phyloP scores from a whole-genome alignment of 1,284 basidiomycete genomes.

The Microbotryomycetes sp. region DNA sequence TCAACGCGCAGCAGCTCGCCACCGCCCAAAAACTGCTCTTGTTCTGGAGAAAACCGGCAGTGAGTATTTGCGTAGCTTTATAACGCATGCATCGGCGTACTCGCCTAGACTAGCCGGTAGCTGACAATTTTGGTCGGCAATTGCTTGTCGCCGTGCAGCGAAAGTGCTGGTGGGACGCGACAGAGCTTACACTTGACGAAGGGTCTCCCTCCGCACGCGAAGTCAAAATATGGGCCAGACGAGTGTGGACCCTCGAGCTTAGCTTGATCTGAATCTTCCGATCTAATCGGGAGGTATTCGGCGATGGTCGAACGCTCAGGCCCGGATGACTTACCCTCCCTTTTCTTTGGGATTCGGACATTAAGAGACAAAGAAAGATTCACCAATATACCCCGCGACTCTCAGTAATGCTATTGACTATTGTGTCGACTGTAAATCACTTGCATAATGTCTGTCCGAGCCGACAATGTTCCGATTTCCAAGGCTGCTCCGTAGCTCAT shows the following conservation, averaged over 20 bases:
- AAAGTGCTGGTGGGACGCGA: constrained; percentile 99
- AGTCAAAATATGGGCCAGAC: constrained; percentile 88
- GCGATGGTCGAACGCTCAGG: too few species aligned
- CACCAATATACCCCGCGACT: too few species aligned
- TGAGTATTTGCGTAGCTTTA: constrained; percentile 47
- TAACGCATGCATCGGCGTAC: background rate
- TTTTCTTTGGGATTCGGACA: too few species aligned
- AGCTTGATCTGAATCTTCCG: constrained; percentile 56
- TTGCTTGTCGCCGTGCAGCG: constrained; percentile 57
- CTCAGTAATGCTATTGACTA: too few species aligned
- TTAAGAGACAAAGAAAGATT: too few species aligned
- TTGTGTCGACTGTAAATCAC: too few species aligned
- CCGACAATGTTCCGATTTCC: too few species aligned
- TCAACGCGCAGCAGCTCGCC: constrained; percentile 88
- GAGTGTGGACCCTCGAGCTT: constrained; percentile 98
- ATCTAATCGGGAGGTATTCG: too few species aligned
- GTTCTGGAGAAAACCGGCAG: constrained; percentile 98
- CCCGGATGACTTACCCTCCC: too few species aligned
- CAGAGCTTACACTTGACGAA: constrained; percentile 71
- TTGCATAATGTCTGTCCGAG: too few species aligned
- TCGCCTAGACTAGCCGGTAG: background rate
- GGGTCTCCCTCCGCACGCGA: constrained; percentile 46
- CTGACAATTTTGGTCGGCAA: too few species aligned
- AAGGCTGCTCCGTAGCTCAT: too few species aligned
- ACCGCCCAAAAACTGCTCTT: constrained; percentile 95